Conservation (phyloP, 2,329 filamentous ascomycete genomes). For the Cladorrhinum sp. region DNA sequence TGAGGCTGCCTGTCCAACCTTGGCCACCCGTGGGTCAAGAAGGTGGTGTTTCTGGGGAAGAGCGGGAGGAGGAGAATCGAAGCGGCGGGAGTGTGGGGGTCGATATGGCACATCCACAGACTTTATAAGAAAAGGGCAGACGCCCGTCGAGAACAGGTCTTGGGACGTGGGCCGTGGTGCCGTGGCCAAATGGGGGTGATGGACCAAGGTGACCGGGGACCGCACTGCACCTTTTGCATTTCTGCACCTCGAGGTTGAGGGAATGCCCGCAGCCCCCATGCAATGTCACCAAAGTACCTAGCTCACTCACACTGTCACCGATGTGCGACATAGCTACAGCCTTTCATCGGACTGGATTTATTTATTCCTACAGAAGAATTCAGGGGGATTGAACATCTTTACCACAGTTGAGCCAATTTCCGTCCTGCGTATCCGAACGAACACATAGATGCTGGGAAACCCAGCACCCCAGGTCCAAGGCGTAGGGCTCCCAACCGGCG, state of each 20-base stretch:
- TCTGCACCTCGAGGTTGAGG: not conserved
- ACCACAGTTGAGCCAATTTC: slow-evolving; percentile 1
- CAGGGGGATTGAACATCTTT: not conserved
- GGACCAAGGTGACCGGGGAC: not conserved
- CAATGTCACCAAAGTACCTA: not conserved
- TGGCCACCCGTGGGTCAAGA: slow-evolving; percentile 22
- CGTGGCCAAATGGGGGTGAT: slow-evolving; percentile 17
- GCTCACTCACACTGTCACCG: not conserved
- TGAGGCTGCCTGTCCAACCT: slow-evolving; percentile 23
- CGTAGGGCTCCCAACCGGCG: slow-evolving; percentile 6
- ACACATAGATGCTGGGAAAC: not conserved
- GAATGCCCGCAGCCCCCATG: slow-evolving; percentile 1
- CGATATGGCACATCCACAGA: slow-evolving; percentile 17
- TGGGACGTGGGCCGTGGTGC: slow-evolving; percentile 16
- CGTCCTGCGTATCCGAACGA: not conserved
- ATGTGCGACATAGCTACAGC: not conserved
- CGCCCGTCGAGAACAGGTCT: slow-evolving; percentile 5
- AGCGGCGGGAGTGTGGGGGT: slow-evolving; percentile 32
- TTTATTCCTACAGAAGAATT: not conserved
- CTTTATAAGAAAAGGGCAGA: slow-evolving; percentile 14
- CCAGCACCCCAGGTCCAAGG: slow-evolving; percentile 3
- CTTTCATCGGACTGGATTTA: not conserved
- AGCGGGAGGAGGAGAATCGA: slow-evolving; percentile 21
- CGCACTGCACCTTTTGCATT: not conserved
- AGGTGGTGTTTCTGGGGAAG: slow-evolving; percentile 26